These are phyloP conservation scores for Wickerhamiella occidentalis DNA, from an alignment of 805 yeast species.

Conservation along the genomic window DNA sequence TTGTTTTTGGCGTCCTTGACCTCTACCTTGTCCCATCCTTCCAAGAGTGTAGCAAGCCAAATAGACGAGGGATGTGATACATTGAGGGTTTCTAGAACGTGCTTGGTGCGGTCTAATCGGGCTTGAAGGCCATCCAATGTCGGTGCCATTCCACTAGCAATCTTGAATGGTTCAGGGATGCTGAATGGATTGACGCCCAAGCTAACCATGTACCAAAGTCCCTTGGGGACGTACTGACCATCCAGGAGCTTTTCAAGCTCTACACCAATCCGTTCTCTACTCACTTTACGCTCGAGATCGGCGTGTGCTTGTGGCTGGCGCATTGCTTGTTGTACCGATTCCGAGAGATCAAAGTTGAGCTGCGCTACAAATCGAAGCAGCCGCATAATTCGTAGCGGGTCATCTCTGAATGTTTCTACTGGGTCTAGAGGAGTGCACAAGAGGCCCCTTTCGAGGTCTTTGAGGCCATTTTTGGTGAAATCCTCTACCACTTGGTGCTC, in stretches of 20 bases:
- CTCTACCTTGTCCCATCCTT: constrained; percentile 36
- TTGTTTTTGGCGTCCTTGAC: constrained; percentile 33
- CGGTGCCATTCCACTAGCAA: constrained; percentile 13
- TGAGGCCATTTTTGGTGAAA: constrained; percentile 61
- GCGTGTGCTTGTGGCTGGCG: constrained; percentile 40
- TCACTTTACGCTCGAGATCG: constrained; percentile 59
- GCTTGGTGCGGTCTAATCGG: constrained; percentile 18
- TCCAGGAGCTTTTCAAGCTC: constrained; percentile 69
- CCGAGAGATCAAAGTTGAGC: constrained; percentile 55
- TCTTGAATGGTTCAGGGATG: constrained; percentile 16
- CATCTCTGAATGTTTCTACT: constrained; percentile 75
- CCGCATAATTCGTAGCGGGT: constrained; percentile 81
- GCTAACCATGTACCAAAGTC: constrained; percentile 45
- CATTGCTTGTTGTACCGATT: constrained; percentile 52
- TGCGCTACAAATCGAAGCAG: constrained; percentile 76
- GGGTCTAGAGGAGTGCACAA: constrained; percentile 85
- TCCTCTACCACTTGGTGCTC: constrained; percentile 64
- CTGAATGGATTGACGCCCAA: constrained; percentile 46
- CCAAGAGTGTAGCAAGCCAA: constrained; percentile 40
- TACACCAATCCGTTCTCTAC: constrained; percentile 80
- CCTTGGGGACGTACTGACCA: constrained; percentile 51
- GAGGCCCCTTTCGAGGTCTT: constrained; percentile 57
- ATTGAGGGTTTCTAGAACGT: constrained; percentile 13
- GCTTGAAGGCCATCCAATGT: constrained; percentile 16
- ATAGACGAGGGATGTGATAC: constrained; percentile 22